These are phyloP conservation scores for Borovskyia barvae DNA, from an alignment of 208 protist genomes.

Conservation along the genomic window DNA sequence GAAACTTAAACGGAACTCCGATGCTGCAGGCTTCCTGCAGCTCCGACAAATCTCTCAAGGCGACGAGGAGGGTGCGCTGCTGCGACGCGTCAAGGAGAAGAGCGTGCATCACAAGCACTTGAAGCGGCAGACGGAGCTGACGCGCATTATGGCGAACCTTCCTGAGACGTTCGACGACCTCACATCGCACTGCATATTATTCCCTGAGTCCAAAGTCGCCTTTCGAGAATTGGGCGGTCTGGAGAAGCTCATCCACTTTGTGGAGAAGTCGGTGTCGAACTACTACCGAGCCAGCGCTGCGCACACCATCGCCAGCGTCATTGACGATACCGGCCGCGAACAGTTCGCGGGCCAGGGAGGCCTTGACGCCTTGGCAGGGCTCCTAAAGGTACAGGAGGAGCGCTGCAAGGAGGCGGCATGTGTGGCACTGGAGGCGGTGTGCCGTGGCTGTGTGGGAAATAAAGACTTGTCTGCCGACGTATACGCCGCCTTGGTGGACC, in stretches of 20 bases:
- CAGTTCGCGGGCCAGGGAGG: conserved; percentile 61
- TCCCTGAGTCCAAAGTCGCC: conserved; percentile 74
- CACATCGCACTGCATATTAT: conserved; percentile 89
- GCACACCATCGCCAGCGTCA: conserved; percentile 85
- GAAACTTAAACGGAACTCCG: conserved; percentile 50
- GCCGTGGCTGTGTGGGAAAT: conserved; percentile 71
- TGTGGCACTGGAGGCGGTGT: conserved; percentile 83
- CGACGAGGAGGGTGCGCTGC: conserved; percentile 22
- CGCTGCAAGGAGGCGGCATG: conserved; percentile 90
- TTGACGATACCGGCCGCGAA: conserved; percentile 80
- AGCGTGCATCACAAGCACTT: conserved; percentile 38
- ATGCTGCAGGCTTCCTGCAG: conserved; percentile 77
- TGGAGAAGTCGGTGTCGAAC: conserved; percentile 75
- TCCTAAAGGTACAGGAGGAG: conserved; percentile 86
- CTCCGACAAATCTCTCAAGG: conserved; percentile 70
- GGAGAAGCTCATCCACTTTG: conserved; percentile 78
- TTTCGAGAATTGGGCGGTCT: conserved; percentile 85
- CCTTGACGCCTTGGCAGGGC: conserved; percentile 62
- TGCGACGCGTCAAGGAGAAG: conserved; percentile 15
- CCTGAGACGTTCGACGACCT: conserved; percentile 91
- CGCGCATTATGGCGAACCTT: conserved; percentile 85
- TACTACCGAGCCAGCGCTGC: conserved; percentile 87
- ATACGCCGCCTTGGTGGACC: conserved; percentile 67
- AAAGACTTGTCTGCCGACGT: conserved; percentile 61
- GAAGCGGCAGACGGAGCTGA: conserved; percentile 86